Base-by-base conservation (phyloP, 495 filamentous ascomycete genomes). In the Lasiosphaeria hispida region DNA sequence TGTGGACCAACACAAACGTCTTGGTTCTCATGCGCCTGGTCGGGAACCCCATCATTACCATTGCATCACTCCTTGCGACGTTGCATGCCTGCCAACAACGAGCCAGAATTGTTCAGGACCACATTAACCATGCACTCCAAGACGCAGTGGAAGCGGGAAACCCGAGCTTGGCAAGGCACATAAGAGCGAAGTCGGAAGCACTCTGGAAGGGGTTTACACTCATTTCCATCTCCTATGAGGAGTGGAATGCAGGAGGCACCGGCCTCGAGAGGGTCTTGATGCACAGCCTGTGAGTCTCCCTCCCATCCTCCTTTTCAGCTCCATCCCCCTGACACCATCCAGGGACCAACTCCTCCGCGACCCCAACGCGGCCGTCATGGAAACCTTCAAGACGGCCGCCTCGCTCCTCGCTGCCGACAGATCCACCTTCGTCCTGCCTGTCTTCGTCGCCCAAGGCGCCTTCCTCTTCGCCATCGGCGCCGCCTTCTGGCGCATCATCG, bases 391-490 rank as follows among this genome's bases (percentile, higher is more conserved):
- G 10, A 38, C 13, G 10, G 34, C 59, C 7, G 54, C 54, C 11
- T 45, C 50, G 9, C 10, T 37, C 2, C 54, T 62, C 9, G 59
- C 59, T 1, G 59, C 59, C 1, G 59, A 62, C 37, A 7, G 59
- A 34, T 14, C 59, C 1, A 62, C 59, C 15, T 57, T 48, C 30
- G 33, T 57, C 33, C 43, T 62, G 5, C 59, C 59, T 34, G 45
- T 62, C 18, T 53, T 62, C 49, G 43, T 53, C 54, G 55, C 59
- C 3, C 48, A 53, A 37, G n/a, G 48, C 1, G 41, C 44, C 1
- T 62, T 62, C 39, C 43, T 62, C 18, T 34, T 53, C 8, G 50
- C 54, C 18, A 62, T 62, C 48, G 54, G 48, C 18, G 59, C 54
- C 10, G 59, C 59, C 11, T 62, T 48, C 48, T 62, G 59, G 59